phyloP scores from a whole-genome alignment of 352 stramenopile species.

The Saprolegnia parasitica region DNA sequence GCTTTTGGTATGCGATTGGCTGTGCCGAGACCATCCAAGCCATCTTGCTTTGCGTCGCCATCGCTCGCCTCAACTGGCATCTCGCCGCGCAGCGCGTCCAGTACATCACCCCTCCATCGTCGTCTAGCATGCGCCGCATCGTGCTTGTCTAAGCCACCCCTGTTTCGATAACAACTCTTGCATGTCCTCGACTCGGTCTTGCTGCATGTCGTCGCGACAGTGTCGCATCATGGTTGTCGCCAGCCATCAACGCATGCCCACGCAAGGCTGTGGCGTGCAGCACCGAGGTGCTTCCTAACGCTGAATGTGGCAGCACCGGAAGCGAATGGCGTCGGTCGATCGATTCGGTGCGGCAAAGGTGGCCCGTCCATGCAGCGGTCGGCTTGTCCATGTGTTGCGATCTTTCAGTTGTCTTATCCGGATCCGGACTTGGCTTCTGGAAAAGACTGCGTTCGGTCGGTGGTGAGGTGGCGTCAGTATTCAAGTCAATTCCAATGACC shows the following conservation, averaged over 20 bases:
- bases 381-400: not conserved
- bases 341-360: no score
- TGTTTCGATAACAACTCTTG: not conserved
- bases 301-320: no score
- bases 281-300: no score
- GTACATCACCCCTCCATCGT: not conserved
- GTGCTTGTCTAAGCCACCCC: not conserved
- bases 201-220: slow-evolving; percentile 41
- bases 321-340: no score
- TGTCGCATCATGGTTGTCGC: slow-evolving; percentile 45
- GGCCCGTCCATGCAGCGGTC: no score
- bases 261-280: no score
- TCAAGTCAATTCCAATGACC: not conserved
- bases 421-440: slow-evolving; percentile 16
- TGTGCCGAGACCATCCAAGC: slow-evolving; percentile 17
- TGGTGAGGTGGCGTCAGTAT: slow-evolving; percentile 8
- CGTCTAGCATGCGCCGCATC: not conserved
- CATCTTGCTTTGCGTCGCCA: not conserved
- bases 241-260: no score
- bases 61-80: slow-evolving; percentile 16
- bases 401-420: slow-evolving; percentile 15
- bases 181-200: slow-evolving; percentile 15
- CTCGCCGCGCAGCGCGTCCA: slow-evolving; percentile 5
- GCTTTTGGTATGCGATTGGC: slow-evolving; percentile 19
- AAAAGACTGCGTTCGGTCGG: not conserved